Percentiles rank a stretch among this genome's conserved stretches.
Evolutionary conservation across 2,329 filamentous ascomycete genomes (phyloP).

Genomic region (Penicillium sp.): DNA sequence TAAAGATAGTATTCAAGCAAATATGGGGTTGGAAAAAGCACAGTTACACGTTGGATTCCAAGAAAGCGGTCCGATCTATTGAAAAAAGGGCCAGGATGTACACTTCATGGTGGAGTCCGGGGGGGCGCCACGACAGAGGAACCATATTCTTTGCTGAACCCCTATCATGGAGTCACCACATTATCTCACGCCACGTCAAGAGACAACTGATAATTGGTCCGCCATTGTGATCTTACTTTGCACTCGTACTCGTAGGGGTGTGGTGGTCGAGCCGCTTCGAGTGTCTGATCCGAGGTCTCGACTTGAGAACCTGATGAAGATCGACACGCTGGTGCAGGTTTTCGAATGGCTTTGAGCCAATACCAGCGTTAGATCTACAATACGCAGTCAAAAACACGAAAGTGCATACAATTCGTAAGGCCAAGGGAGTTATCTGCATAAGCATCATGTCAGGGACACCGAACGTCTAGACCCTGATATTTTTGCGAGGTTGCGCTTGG

Average conservation of each 20-base stretch:
- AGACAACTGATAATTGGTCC: slow-evolving; percentile 2
- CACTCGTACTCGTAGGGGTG: not conserved
- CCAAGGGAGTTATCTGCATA: not conserved
- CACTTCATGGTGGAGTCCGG: slow-evolving; percentile 21
- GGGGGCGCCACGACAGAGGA: slow-evolving; percentile 17
- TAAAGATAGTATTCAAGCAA: slow-evolving; percentile 13
- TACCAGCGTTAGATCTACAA: not conserved
- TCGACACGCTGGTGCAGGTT: slow-evolving; percentile 5
- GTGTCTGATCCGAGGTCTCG: slow-evolving; percentile 8
- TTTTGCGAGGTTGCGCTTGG: slow-evolving; percentile 3
- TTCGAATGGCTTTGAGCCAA: not conserved
- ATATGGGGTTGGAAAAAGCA: slow-evolving; percentile 8
- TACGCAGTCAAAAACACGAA: not conserved
- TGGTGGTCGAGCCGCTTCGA: slow-evolving; percentile 11
- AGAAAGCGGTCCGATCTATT: slow-evolving; percentile 10
- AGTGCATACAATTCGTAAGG: not conserved
- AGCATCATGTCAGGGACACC: slow-evolving; percentile 5
- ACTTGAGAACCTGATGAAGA: slow-evolving; percentile 14
- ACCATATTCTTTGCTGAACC: not conserved
- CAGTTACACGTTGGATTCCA: slow-evolving; percentile 5
- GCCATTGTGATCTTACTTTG: not conserved
- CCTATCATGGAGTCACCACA: slow-evolving; percentile 18
- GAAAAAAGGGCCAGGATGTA: slow-evolving; percentile 12
- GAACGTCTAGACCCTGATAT: not conserved
- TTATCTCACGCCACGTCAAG: slow-evolving; percentile 1